Evolutionary conservation across 1,284 basidiomycete species (phyloP).

Genomic region (Cutaneotrichosporon sp.): DNA sequence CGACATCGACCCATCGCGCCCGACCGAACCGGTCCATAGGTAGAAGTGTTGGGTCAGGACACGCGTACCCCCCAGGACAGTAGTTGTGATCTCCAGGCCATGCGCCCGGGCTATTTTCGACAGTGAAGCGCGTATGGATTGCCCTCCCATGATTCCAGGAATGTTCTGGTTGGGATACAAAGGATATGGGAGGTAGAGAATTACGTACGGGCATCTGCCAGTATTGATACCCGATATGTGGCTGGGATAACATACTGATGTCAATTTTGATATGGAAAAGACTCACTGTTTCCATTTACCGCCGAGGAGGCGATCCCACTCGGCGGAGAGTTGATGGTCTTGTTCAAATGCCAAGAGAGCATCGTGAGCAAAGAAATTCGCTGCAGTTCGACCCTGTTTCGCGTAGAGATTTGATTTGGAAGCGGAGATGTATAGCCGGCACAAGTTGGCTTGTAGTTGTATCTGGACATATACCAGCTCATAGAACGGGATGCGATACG

Average conservation of each 20-base stretch:
- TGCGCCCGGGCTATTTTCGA: slow-evolving; percentile 60
- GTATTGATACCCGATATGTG: slow-evolving; percentile 53
- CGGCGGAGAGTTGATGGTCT: slow-evolving; percentile 36
- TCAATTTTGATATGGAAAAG: background rate
- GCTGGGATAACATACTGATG: slow-evolving; percentile 66
- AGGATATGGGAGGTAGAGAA: slow-evolving; percentile 45
- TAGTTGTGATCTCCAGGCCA: slow-evolving; percentile 45
- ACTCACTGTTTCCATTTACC: slow-evolving; percentile 54
- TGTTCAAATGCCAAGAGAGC: slow-evolving; percentile 54
- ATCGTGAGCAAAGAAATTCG: slow-evolving; percentile 61
- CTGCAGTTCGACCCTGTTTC: slow-evolving; percentile 63
- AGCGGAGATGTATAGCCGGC: slow-evolving; percentile 58
- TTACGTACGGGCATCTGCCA: slow-evolving; percentile 69
- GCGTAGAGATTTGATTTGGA: slow-evolving; percentile 62
- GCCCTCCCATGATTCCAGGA: slow-evolving; percentile 5
- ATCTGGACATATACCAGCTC: slow-evolving; percentile 66
- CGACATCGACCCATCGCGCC: slow-evolving; percentile 63
- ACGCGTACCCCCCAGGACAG: slow-evolving; percentile 59
- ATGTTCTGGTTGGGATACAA: slow-evolving; percentile 13
- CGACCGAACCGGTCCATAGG: slow-evolving; percentile 61
- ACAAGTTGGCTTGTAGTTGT: slow-evolving; percentile 55
- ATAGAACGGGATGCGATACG: slow-evolving; percentile 63
- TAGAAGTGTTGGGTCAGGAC: slow-evolving; percentile 57
- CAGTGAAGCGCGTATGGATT: slow-evolving; percentile 61
- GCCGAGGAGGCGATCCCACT: slow-evolving; percentile 63